These are phyloP conservation scores for Ceratocystis diversiconidia DNA, from an alignment of 2,329 filamentous ascomycete species.

Conservation along the genomic window DNA sequence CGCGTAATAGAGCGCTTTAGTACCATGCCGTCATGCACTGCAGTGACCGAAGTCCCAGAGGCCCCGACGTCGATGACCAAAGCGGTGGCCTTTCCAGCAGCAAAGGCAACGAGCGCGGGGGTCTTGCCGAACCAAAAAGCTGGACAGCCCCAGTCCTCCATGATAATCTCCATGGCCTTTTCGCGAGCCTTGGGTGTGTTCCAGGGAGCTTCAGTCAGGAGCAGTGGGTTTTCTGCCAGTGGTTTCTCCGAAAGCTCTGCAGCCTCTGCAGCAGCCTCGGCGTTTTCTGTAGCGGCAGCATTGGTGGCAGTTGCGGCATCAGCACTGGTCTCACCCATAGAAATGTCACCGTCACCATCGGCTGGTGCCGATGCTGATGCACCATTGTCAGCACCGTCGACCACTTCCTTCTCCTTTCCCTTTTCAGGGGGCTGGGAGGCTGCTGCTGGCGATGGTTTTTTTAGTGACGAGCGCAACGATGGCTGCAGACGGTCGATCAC, in stretches of 20 bases:
- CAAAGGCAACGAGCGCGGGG: slow-evolving; percentile 81
- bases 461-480: slow-evolving; percentile 53
- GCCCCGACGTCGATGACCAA: slow-evolving; percentile 87
- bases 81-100: slow-evolving; percentile 81
- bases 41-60: slow-evolving; percentile 74
- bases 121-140: slow-evolving; percentile 88
- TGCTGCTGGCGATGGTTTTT: slow-evolving; percentile 30
- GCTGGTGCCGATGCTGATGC: slow-evolving; percentile 30
- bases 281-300: slow-evolving; percentile 20
- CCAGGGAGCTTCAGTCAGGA: slow-evolving; percentile 92
- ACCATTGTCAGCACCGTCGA: slow-evolving; percentile 47
- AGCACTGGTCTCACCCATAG: slow-evolving; percentile 34
- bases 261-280: slow-evolving; percentile 11
- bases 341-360: slow-evolving; percentile 47
- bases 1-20: slow-evolving; percentile 79
- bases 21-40: slow-evolving; percentile 87
- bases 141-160: slow-evolving; percentile 92
- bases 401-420: slow-evolving; percentile 27
- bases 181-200: slow-evolving; percentile 77
- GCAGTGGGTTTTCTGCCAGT: slow-evolving; percentile 73
- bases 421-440: slow-evolving; percentile 50
- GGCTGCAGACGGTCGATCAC: slow-evolving; percentile 80
- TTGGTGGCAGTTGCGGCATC: slow-evolving; percentile 9
- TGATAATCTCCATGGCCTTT: slow-evolving; percentile 88
- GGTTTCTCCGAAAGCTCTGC: slow-evolving; percentile 52